A percentile compares a stretch with the other conserved stretches of the same genome.
Evolutionary conservation across 495 filamentous ascomycete species (phyloP).

Genomic region (Rhypophila decipiens): DNA sequence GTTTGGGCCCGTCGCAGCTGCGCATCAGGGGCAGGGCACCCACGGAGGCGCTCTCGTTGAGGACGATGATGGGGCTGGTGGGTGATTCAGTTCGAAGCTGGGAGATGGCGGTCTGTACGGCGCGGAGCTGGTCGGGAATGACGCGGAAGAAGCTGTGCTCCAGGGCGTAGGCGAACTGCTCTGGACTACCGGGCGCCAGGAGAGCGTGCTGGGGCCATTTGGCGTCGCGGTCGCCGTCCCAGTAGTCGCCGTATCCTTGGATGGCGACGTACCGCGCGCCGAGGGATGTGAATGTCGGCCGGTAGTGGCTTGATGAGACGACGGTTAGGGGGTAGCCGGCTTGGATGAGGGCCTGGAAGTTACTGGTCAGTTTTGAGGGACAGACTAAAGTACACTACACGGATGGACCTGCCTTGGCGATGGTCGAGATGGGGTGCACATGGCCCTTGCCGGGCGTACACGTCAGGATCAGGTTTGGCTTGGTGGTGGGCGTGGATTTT

Average conservation of each 20-base stretch:
- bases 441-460: neutral
- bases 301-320: neutral
- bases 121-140: neutral
- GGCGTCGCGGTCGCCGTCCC: neutral
- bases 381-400: neutral
- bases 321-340: neutral
- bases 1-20: neutral
- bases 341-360: neutral
- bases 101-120: neutral
- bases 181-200: neutral
- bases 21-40: neutral
- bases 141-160: slow-evolving; percentile 1
- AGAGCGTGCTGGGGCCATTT: neutral
- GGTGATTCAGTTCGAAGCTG: neutral
- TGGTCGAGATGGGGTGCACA: neutral
- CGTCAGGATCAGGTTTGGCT: neutral
- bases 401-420: neutral
- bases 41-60: neutral
- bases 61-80: neutral
- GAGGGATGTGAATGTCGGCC: neutral
- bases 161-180: neutral
- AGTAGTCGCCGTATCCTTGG: slow-evolving; percentile 1
- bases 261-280: neutral
- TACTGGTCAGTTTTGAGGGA: neutral
- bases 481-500: neutral